Base-by-base conservation (phyloP, 768 basidiomycete genomes). In the Lactarius tabidus region DNA sequence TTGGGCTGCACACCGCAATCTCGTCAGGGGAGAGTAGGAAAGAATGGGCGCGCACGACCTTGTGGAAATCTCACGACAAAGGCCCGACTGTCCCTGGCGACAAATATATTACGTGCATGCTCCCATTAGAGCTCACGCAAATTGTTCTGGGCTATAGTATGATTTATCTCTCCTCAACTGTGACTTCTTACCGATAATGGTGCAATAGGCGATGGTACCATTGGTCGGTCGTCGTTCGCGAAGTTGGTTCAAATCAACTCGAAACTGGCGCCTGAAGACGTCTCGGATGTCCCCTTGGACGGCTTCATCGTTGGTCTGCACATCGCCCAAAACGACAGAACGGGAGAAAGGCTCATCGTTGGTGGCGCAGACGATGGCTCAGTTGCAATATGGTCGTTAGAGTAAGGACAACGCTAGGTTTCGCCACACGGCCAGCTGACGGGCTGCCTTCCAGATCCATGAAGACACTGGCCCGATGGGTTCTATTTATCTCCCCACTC, bases 321-420 rank as follows among this genome's bases (percentile, higher is more conserved):
- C 70, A 68, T 81, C 20, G 79, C 85, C 10, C 80, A 82, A 57
- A 87, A 89, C 68, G 76, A 79, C 20, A 74, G 85, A 41, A 88
- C 86, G 1, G 81, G 81, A 41, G 85, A 90, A 65, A 81, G 76
- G 20, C 82, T 85, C 36, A 76, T 95, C 18, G 76, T 92, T 17
- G 92, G 89, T 17, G 91, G 93, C 2, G 83, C 81, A 0, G 88
- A 90, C 63, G 90, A 92, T 70, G 93, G 93, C 3, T 86, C 87
- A 0, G 80, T 95, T 29, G 85, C 84, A 0, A 78, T 92, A 62
- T 95, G 91, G 92, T 79, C 82, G 2, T 67, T 83, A 8, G 81
- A 80, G 91, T 93, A 72, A 62, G 84, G 72, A 28, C 38, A 4
- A 6, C 8, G 10, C 9, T 55, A 20, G 12, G 55, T 2, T 17